phyloP scores from a whole-genome alignment of 768 basidiomycete genomes.

The Suillus decipiens region DNA sequence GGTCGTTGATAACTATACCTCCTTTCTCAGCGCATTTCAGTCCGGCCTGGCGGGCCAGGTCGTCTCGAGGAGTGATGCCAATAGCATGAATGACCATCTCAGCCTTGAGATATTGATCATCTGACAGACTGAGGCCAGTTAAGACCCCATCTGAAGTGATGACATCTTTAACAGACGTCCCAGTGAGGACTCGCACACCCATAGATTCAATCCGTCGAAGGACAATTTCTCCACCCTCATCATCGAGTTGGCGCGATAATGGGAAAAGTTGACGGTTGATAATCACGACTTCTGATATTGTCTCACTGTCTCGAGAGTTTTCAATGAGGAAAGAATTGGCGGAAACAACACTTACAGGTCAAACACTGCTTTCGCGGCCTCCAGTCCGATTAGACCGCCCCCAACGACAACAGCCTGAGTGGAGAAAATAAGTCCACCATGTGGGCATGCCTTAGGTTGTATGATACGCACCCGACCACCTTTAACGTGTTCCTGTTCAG shows the following conservation, averaged over 20 bases:
- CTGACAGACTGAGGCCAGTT: slow-evolving; percentile 50
- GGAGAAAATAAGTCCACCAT: background rate
- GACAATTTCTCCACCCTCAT: slow-evolving; percentile 60
- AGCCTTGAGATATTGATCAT: slow-evolving; percentile 46
- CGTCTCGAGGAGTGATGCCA: slow-evolving; percentile 71
- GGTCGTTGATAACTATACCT: slow-evolving; percentile 61
- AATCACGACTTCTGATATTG: slow-evolving; percentile 50
- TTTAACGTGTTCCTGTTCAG: slow-evolving; percentile 45
- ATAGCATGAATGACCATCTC: slow-evolving; percentile 68
- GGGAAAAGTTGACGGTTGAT: slow-evolving; percentile 54
- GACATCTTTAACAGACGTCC: slow-evolving; percentile 39
- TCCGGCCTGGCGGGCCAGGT: slow-evolving; percentile 56
- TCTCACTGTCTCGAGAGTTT: slow-evolving; percentile 18
- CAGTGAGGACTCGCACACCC: slow-evolving; percentile 57
- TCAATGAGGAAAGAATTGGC: background rate
- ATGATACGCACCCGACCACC: slow-evolving; percentile 24
- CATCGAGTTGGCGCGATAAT: slow-evolving; percentile 59
- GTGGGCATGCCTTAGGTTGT: background rate
- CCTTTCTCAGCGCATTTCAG: slow-evolving; percentile 50
- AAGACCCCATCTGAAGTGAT: slow-evolving; percentile 40
- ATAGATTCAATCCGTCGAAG: slow-evolving; percentile 58
- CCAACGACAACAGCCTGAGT: slow-evolving; percentile 56
- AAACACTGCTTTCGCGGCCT: slow-evolving; percentile 72
- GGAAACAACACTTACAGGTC: slow-evolving; percentile 44
- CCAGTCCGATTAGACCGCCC: slow-evolving; percentile 71